Evolutionary conservation across 1,284 basidiomycete genomes (phyloP), one percentile per base, ranked within the genome.

Genomic region (Ceratobasidium sp.): DNA sequence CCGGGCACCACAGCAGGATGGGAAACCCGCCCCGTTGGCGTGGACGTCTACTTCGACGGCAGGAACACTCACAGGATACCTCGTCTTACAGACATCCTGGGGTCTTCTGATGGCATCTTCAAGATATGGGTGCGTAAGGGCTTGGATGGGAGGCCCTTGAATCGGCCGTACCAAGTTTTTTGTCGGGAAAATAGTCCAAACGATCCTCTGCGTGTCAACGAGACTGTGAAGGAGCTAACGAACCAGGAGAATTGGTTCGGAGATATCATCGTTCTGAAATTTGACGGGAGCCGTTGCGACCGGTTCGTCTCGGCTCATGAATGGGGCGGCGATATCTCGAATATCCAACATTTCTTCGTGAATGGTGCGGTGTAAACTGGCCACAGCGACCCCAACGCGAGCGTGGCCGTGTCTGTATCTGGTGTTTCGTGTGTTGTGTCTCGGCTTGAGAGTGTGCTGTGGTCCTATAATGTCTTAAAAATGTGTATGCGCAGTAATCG

Each of bases 211-310:
- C n/a, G n/a, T n/a, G n/a, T n/a, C n/a, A n/a, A n/a, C n/a, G n/a
- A n/a, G n/a, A n/a, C n/a, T n/a, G n/a, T n/a, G n/a, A n/a, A n/a
- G n/a, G n/a, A n/a, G n/a, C n/a, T n/a, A n/a, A n/a, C n/a, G n/a
- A n/a, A n/a, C n/a, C n/a, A n/a, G n/a, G n/a, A n/a, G n/a, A n/a
- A n/a, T 22, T 69, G 66, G 66, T 58, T 39, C 24, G 66, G 66
- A 8, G 53, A 56, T 24, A 46, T 69, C 8, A 22, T 69, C 13
- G 37, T 69, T 4, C 53, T 69, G n/a, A 69, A 69, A 53, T 46
- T 27, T 58, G 37, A 43, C 19, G 66, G 66, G 8, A 14, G 29
- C 34, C 66, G 66, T 8, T n/a, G 27, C 14, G 66, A 56, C 2
- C 53, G 66, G 9, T 69, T 43, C n/a, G 37, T 16, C 7, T 24